Percentiles rank a stretch among this genome's conserved stretches.
These are phyloP conservation scores for Protea cynaroides DNA, from an alignment of 164 flowering plant genomes.

Conservation along the genomic window DNA sequence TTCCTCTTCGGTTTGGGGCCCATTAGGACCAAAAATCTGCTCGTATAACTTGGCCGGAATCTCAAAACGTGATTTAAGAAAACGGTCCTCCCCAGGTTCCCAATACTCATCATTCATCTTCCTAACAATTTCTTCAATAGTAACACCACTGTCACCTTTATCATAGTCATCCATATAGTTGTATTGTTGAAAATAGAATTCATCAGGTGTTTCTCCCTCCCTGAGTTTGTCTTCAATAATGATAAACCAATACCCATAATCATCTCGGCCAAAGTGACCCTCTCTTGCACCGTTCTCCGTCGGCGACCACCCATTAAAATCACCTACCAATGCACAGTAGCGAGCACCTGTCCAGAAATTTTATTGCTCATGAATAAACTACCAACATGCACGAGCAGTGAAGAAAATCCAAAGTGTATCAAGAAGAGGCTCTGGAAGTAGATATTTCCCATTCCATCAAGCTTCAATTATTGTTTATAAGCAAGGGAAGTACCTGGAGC, in stretches of 20 bases:
- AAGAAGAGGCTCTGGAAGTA: too few relatives aligned
- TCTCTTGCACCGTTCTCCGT: slow-evolving; percentile 85
- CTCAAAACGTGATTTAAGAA: slow-evolving; percentile 55
- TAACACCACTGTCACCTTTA: slow-evolving; percentile 85
- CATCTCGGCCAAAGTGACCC: slow-evolving; percentile 83
- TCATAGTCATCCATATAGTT: slow-evolving; percentile 91
- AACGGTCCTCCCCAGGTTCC: slow-evolving; percentile 94
- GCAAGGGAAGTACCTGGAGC: slow-evolving; percentile 71
- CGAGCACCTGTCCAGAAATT: slow-evolving; percentile 62
- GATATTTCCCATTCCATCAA: too few relatives aligned
- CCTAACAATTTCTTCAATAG: slow-evolving; percentile 58
- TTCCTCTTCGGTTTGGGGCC: slow-evolving; percentile 86
- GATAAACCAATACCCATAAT: slow-evolving; percentile 89
- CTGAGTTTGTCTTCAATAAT: slow-evolving; percentile 82
- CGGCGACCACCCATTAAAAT: slow-evolving; percentile 94
- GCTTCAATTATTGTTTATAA: neutral
- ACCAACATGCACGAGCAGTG: neutral
- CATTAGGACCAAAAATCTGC: slow-evolving; percentile 93
- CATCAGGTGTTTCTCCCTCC: slow-evolving; percentile 79
- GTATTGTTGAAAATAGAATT: slow-evolving; percentile 81
- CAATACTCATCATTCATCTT: slow-evolving; percentile 84
- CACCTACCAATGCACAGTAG: slow-evolving; percentile 86
- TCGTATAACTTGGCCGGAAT: slow-evolving; percentile 79
- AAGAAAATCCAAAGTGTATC: neutral
- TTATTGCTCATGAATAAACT: slow-evolving; percentile 3